Evolutionary conservation across 192 early-diverging fungal genomes (phyloP).

Genomic region (Umbelopsis sp.): DNA sequence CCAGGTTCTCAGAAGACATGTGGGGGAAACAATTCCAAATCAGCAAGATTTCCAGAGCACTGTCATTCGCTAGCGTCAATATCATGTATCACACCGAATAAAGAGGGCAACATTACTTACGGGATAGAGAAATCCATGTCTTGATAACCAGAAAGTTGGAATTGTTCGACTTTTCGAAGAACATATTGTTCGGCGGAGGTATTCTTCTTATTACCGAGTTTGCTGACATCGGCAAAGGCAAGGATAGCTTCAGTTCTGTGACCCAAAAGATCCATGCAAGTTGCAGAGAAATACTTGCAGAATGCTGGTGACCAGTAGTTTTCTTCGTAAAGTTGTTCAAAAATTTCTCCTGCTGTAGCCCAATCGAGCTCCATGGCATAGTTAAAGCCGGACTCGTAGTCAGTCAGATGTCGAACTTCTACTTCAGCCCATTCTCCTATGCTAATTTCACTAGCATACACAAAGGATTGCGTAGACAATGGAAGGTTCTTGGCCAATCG

Average conservation of each 20-base stretch:
- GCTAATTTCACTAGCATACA: slow-evolving; percentile 35
- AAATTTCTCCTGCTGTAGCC: slow-evolving; percentile 24
- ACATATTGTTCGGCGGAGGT: slow-evolving; percentile 56
- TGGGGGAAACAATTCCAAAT: slow-evolving; percentile 55
- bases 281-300: slow-evolving; percentile 53
- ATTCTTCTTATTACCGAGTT: slow-evolving; percentile 48
- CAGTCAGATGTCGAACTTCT: slow-evolving; percentile 27
- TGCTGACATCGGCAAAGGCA: slow-evolving; percentile 59
- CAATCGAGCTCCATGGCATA: slow-evolving; percentile 36
- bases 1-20: slow-evolving; percentile 44
- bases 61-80: not conserved
- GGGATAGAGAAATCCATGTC: slow-evolving; percentile 34
- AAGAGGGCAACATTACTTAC: not conserved
- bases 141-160: slow-evolving; percentile 47
- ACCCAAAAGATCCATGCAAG: slow-evolving; percentile 57
- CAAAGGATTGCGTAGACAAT: slow-evolving; percentile 41
- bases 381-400: slow-evolving; percentile 39
- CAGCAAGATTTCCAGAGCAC: slow-evolving; percentile 51
- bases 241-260: slow-evolving; percentile 74
- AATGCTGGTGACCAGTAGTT: slow-evolving; percentile 55
- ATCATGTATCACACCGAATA: not conserved
- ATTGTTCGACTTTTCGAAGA: slow-evolving; percentile 49
- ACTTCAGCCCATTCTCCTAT: slow-evolving; percentile 40
- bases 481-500: slow-evolving; percentile 38
- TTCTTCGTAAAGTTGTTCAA: slow-evolving; percentile 28